Conservation (phyloP, 2,329 filamentous ascomycete genomes). For the Ophiosphaerella korrae region DNA sequence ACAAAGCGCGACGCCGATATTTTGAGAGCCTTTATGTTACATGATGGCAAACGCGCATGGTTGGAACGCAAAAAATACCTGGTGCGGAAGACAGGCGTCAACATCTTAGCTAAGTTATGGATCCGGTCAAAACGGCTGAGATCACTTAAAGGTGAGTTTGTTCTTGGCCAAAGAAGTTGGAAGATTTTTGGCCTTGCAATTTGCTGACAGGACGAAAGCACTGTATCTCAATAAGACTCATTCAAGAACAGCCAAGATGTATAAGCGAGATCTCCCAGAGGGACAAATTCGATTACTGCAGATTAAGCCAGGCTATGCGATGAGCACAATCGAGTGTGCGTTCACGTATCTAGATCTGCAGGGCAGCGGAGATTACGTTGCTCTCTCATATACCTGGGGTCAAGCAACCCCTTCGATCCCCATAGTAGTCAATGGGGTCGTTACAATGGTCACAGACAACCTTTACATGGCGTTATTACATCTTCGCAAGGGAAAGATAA, state of each 20-base stretch:
- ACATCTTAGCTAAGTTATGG: conserved; percentile 8
- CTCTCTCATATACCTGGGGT: conserved; percentile 13
- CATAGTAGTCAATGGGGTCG: conserved; percentile 4
- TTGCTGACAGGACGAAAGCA: too few relatives aligned
- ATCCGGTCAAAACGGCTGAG: conserved; percentile 3
- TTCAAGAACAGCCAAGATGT: too few relatives aligned
- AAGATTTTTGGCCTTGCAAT: too few relatives aligned
- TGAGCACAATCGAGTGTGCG: conserved; percentile 8
- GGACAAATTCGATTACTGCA: conserved; percentile 11
- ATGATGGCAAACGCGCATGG: too few relatives aligned
- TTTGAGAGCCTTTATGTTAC: too few relatives aligned
- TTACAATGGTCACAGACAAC: conserved; percentile 6
- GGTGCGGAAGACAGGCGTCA: too few relatives aligned
- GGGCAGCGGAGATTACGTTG: conserved; percentile 1
- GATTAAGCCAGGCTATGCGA: conserved; percentile 5
- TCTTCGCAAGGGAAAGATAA: conserved; percentile 5
- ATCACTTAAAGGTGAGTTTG: conserved; percentile 2
- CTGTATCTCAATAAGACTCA: not conserved
- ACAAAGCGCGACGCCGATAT: too few relatives aligned
- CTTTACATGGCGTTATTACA: conserved; percentile 9
- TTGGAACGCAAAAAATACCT: too few relatives aligned
- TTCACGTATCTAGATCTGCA: conserved; percentile 5
- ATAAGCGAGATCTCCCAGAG: too few relatives aligned
- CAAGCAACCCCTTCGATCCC: conserved; percentile 3
- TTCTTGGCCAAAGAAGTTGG: not conserved